A percentile compares a stretch with the other conserved stretches of the same genome.
Conservation (phyloP, 1,139 yeast genomes). For the Blastobotrys malaysiensis region DNA sequence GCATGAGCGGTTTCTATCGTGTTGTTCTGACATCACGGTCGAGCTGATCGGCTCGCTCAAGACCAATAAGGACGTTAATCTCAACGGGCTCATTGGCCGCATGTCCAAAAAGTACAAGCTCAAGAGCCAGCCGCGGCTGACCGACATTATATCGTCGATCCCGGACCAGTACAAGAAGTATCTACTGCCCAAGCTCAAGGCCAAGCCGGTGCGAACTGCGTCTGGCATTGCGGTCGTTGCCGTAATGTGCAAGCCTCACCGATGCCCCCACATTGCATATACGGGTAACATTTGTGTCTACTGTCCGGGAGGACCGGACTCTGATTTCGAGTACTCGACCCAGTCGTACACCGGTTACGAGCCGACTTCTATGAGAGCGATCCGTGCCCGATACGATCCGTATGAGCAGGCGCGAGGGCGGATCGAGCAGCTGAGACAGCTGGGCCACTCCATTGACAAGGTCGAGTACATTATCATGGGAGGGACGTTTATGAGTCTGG, state of each 20-base stretch:
- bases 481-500: constrained; percentile 96
- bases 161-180: constrained; percentile 95
- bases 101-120: constrained; percentile 86
- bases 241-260: constrained; percentile 98
- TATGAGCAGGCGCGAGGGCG: constrained; percentile 98
- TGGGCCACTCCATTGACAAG: constrained; percentile 95
- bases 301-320: constrained; percentile 99
- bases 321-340: constrained; percentile 95
- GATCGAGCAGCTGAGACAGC: constrained; percentile 87
- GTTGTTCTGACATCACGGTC: constrained; percentile 88
- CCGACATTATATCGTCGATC: constrained; percentile 90
- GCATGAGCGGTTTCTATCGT: constrained; percentile 85
- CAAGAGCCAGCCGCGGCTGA: constrained; percentile 87
- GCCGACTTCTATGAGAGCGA: constrained; percentile 98
- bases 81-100: constrained; percentile 83
- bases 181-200: constrained; percentile 85
- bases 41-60: constrained; percentile 79
- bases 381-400: constrained; percentile 95
- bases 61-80: constrained; percentile 72
- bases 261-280: constrained; percentile 98
- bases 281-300: constrained; percentile 98
- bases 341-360: constrained; percentile 98
- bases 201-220: constrained; percentile 97
- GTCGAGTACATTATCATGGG: constrained; percentile 99
- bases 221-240: constrained; percentile 98